phyloP scores from a whole-genome alignment of 1,139 yeast genomes.

The Kodamaea sp. region DNA sequence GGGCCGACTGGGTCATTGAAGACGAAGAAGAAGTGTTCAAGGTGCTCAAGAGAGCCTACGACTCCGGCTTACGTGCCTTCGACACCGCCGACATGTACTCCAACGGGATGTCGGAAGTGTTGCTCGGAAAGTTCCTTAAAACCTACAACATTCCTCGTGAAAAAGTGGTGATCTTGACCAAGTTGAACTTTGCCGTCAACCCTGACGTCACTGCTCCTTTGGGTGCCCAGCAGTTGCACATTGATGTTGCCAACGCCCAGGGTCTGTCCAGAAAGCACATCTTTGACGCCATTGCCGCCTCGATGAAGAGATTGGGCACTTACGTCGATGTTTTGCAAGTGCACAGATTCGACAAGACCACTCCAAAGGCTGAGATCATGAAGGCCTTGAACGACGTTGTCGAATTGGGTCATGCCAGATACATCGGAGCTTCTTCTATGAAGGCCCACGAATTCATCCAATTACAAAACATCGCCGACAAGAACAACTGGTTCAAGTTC shows the following conservation, averaged over 20 bases:
- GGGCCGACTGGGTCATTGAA: slow-evolving; percentile 51
- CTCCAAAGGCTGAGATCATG: slow-evolving; percentile 20
- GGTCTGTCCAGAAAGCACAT: slow-evolving; percentile 22
- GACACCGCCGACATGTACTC: slow-evolving; percentile 55
- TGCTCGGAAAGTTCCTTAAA: slow-evolving; percentile 45
- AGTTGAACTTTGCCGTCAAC: slow-evolving; percentile 20
- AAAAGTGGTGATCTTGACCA: slow-evolving; percentile 47
- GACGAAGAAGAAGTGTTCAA: slow-evolving; percentile 29
- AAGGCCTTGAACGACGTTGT: slow-evolving; percentile 20
- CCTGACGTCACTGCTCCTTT: slow-evolving; percentile 6
- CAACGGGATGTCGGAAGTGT: slow-evolving; percentile 42
- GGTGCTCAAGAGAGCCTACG: slow-evolving; percentile 52
- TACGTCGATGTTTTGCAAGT: slow-evolving; percentile 21
- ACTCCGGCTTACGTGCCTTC: slow-evolving; percentile 51
- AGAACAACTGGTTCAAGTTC: slow-evolving; percentile 41
- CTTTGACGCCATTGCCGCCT: slow-evolving; percentile 18
- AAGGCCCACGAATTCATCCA: slow-evolving; percentile 18
- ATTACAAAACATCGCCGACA: slow-evolving; percentile 19
- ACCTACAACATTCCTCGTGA: slow-evolving; percentile 45
- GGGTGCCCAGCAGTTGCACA: slow-evolving; percentile 4
- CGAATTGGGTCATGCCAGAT: slow-evolving; percentile 15
- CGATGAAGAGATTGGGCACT: slow-evolving; percentile 20
- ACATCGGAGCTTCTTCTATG: slow-evolving; percentile 23
- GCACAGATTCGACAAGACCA: slow-evolving; percentile 17
- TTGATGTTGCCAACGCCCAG: slow-evolving; percentile 11